Percentiles rank a stretch among this genome's conserved stretches.
These are phyloP conservation scores for Moricandia moricandioides DNA, from an alignment of 345 rosid genomes.

Conservation along the genomic window DNA sequence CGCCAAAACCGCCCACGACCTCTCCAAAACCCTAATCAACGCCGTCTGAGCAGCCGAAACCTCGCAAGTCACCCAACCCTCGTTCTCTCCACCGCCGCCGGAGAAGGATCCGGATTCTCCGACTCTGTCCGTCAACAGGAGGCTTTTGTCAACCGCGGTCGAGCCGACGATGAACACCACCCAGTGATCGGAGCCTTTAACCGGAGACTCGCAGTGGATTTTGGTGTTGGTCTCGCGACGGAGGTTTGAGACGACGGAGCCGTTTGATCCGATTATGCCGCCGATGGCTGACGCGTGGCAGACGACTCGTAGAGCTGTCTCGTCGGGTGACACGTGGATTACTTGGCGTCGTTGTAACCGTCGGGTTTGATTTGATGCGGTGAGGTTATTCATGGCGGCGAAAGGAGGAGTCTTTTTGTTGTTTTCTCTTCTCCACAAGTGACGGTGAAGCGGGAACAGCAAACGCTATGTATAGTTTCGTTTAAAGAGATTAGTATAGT, in stretches of 20 bases:
- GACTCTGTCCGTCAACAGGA: constrained; percentile 34
- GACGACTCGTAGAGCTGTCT: constrained; percentile 40
- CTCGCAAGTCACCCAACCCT: constrained; percentile 35
- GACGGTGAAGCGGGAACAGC: constrained; percentile 26
- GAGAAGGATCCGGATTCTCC: constrained; percentile 2
- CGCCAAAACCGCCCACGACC: constrained; percentile 52
- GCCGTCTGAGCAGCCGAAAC: constrained; percentile 61
- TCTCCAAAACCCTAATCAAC: constrained; percentile 57
- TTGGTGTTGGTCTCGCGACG: constrained; percentile 37
- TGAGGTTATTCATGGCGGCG: constrained; percentile 34
- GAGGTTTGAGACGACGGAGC: constrained; percentile 36
- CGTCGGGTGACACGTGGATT: constrained; percentile 27
- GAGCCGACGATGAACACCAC: constrained; percentile 46
- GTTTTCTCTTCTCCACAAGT: neutral
- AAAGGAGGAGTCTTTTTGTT: neutral
- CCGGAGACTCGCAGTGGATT: constrained; percentile 44
- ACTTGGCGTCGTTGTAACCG: constrained; percentile 13
- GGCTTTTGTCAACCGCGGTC: constrained; percentile 25
- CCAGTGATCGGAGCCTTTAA: constrained; percentile 42
- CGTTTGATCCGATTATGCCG: constrained; percentile 46
- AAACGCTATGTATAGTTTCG: neutral
- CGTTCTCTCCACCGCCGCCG: neutral
- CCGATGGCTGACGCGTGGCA: constrained; percentile 44
- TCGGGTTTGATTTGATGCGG: constrained; percentile 1
- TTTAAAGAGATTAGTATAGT: neutral